Conservation (phyloP, 768 basidiomycete species). For the Chiua virens region DNA sequence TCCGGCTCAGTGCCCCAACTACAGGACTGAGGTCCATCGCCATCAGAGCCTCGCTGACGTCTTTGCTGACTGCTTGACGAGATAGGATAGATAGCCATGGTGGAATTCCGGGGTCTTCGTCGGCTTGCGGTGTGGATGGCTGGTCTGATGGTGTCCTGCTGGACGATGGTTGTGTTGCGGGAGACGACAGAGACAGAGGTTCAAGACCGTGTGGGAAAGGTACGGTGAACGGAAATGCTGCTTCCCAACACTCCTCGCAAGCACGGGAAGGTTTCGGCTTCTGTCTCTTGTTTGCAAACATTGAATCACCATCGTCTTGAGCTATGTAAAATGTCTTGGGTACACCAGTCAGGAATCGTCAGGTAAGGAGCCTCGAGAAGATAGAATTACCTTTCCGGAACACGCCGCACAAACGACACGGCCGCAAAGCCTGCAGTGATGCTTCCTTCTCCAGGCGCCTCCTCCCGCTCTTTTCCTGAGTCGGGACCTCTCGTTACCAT, state of each 20-base stretch:
- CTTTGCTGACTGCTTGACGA: slow-evolving; percentile 15
- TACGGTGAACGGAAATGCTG: slow-evolving; percentile 66
- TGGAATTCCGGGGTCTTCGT: slow-evolving; percentile 20
- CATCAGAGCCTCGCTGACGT: slow-evolving; percentile 36
- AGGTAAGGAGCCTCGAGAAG: neutral
- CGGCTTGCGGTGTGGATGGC: slow-evolving; percentile 20
- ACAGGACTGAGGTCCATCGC: slow-evolving; percentile 33
- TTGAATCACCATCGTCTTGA: slow-evolving; percentile 36
- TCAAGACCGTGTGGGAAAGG: slow-evolving; percentile 1
- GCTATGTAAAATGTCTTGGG: slow-evolving; percentile 80
- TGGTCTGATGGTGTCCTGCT: slow-evolving; percentile 11
- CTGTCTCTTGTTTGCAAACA: slow-evolving; percentile 39
- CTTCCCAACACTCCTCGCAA: slow-evolving; percentile 84
- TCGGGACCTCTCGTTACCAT: slow-evolving; percentile 4
- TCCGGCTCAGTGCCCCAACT: slow-evolving; percentile 18
- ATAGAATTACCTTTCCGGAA: slow-evolving; percentile 63
- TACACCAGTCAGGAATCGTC: neutral
- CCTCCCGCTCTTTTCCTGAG: slow-evolving; percentile 9
- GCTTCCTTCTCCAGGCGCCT: slow-evolving; percentile 55
- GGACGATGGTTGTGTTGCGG: slow-evolving; percentile 6
- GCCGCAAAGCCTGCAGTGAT: slow-evolving; percentile 87
- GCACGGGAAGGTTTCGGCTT: slow-evolving; percentile 68
- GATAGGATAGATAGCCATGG: slow-evolving; percentile 33
- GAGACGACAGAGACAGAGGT: slow-evolving; percentile 2
- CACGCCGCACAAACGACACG: slow-evolving; percentile 84